Evolutionary conservation across 2,329 filamentous ascomycete species (phyloP).

Genomic region (Botryotinia convoluta): DNA sequence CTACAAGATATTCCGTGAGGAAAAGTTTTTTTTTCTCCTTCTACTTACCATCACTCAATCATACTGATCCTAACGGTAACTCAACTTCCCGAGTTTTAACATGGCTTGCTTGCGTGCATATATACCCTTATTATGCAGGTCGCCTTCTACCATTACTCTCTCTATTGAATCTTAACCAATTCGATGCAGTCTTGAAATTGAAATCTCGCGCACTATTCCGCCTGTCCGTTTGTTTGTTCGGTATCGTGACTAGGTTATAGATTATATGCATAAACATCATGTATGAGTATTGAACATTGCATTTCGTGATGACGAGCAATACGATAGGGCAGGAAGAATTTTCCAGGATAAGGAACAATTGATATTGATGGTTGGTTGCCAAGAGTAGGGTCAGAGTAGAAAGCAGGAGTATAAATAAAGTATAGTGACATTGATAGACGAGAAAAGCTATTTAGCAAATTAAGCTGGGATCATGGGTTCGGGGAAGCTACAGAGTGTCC

Average conservation of each 20-base stretch:
- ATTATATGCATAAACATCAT: neutral
- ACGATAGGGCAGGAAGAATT: neutral
- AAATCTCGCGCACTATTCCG: slow-evolving; percentile 1
- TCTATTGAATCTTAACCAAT: neutral
- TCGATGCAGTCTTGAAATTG: neutral
- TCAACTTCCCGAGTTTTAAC: neutral
- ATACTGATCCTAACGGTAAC: neutral
- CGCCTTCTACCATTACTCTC: neutral
- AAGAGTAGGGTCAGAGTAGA: neutral
- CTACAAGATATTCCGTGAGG: neutral
- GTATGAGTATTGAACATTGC: neutral
- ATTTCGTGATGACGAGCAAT: neutral
- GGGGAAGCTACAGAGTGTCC: slow-evolving; percentile 6
- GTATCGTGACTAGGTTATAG: slow-evolving; percentile 3
- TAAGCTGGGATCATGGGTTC: slow-evolving; percentile 4
- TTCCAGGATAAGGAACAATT: neutral
- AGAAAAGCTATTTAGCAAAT: neutral
- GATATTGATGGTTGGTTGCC: neutral
- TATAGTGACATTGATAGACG: neutral
- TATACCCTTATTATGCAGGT: slow-evolving; percentile 1
- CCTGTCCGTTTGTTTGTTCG: slow-evolving; percentile 10
- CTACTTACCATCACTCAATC: neutral
- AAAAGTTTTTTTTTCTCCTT: neutral
- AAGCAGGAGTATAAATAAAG: slow-evolving; percentile 3
- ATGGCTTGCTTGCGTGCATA: neutral